phyloP scores from a whole-genome alignment of 2,329 filamentous ascomycete species.

The Aureobasidium sp. region DNA sequence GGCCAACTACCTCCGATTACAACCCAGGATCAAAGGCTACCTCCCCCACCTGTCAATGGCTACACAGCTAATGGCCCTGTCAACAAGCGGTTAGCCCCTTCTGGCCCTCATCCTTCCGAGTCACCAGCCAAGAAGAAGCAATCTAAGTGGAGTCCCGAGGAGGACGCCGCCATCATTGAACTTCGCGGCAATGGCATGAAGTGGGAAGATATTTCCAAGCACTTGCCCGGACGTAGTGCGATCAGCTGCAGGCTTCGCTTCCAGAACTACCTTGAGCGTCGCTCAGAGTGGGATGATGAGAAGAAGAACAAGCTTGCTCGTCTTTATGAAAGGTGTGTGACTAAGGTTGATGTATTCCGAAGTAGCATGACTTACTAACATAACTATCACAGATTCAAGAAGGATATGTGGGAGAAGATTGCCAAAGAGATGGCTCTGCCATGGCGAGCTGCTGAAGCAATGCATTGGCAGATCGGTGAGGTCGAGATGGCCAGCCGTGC shows the following conservation, averaged over 20 bases:
- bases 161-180: conserved; percentile 90
- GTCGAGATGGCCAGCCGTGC: conserved; percentile 89
- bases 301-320: conserved; percentile 93
- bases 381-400: conserved; percentile 65
- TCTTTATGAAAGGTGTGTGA: conserved; percentile 81
- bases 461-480: conserved; percentile 97
- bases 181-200: conserved; percentile 89
- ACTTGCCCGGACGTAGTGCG: conserved; percentile 79
- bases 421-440: conserved; percentile 92
- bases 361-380: neutral
- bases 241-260: conserved; percentile 94
- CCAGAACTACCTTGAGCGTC: conserved; percentile 91
- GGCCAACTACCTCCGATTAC: conserved; percentile 11
- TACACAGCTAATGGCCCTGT: conserved; percentile 4
- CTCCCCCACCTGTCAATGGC: conserved; percentile 17
- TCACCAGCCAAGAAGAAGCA: conserved; percentile 89
- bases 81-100: conserved; percentile 36
- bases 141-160: conserved; percentile 92
- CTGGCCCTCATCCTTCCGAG: conserved; percentile 41
- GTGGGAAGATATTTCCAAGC: conserved; percentile 96
- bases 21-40: conserved; percentile 17
- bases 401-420: conserved; percentile 95
- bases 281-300: conserved; percentile 94
- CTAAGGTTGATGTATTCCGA: neutral
- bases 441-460: conserved; percentile 91